Evolutionary conservation across 306 rosid genomes (phyloP), one percentile per base, ranked within the genome.

Genomic region (Vigna hirtella): DNA sequence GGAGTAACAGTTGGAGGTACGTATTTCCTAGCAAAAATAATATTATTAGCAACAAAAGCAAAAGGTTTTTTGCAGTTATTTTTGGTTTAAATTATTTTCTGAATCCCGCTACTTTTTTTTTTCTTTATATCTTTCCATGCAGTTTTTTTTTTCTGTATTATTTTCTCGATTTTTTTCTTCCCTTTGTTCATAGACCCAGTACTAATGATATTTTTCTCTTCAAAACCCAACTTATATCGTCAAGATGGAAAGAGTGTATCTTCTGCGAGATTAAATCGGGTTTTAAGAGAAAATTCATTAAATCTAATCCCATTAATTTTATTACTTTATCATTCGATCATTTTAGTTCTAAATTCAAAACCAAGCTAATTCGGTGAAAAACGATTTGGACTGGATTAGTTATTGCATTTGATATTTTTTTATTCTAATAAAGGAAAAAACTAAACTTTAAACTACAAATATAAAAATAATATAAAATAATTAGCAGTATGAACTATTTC

Each of bases 1-100:
- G 87, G 88, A 65, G 84, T 73, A 72, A 55, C 79, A 32, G 70
- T 57, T 70, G 89, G 86, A 88, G 98, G 98, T 93, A 84, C 34
- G 63, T 66, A 79, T 67, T 83, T 75, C 72, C 47, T 12, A 34
- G 71, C 49, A 40, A 78, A 82, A 50, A 49, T 70, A 82, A 50
- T 51, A 38, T 28, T 45, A 7, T 66, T 45, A 40, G 70, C 64
- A 74, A 30, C 63, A 80, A 55, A 79, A 63, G 36, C 36, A 50
- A 61, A 79, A 16, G 3, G 42, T 20, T 8, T 18, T 49, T 58
- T 64, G 28, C 50, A 6, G 24, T 56, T 78, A 3, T 66, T 65
- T 42, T 45, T 18, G 26, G 56, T 67, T 57, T 68, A 72, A 62
- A 53, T 65, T 55, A 34, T 18, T 40, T 59, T 63, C 34, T 61